Base-by-base conservation (phyloP, 768 basidiomycete species). In the Lactifluus subvellereus region DNA sequence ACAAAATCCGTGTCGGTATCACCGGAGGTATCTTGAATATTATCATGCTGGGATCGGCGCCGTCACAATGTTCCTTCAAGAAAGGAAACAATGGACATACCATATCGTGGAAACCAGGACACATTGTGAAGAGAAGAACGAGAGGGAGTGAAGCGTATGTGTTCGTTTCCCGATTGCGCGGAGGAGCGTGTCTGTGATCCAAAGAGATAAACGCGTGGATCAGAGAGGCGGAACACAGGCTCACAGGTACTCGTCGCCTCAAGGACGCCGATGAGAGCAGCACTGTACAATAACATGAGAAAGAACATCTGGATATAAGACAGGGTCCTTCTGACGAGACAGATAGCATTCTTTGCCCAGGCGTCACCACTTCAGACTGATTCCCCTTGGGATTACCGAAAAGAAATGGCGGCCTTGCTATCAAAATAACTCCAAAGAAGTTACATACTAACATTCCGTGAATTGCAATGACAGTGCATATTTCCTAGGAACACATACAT, bases 91-190 rank as follows among this genome's bases (percentile, higher is more conserved):
- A 32, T 57, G 11, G 4, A 59, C 71, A 50, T 43, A 73, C 73
- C 67, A 74, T 60, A 77, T 35, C 10, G 72, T 68, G 1, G 74
- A 76, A 3, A 74, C 72, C 27, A 79, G 67, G 1, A 85, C 79
- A 55, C 82, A 86, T 66, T 82, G 77, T 8, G 79, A 71, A 1
- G 87, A 84, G 71, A 88, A 92, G 58, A 82, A 90, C 0, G 79
- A 74, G 68, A 93, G 78, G 2, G 82, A 77, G 71, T 95, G 92
- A 59, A 92, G 72, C 1, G 91, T 78, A 67, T 89, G 86, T 1
- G 91, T 90, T 5, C 86, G 84, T 83, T 81, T 84, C 0, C 92
- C 91, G 48, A 94, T 89, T 1, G 82, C 82, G 11, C 90, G 82
- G 33, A 86, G 78, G 5, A 75, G 71, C 1, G 79, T 77, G 63